Evolutionary conservation across 169 alveolate species (phyloP), one percentile per base, ranked within the genome.

Genomic region (Prorocentrum cordatum): DNA sequence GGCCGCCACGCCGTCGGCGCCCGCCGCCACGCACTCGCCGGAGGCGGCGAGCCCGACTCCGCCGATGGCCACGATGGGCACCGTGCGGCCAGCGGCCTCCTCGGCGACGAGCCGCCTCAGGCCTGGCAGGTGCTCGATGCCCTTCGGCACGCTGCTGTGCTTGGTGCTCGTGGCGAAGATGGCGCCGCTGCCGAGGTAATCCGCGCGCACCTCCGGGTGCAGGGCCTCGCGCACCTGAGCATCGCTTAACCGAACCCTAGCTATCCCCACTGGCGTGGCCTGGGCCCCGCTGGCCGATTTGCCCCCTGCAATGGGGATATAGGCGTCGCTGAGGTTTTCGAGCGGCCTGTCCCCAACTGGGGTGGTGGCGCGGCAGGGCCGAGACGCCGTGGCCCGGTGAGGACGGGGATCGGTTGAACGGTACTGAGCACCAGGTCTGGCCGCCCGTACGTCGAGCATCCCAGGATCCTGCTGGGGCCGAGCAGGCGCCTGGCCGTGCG

Each of bases 401-500:
- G n/a, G n/a, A n/a, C n/a, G n/a, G n/a, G n/a, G n/a, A n/a, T n/a
- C n/a, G n/a, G n/a, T n/a, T n/a, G n/a, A n/a, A n/a, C n/a, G n/a
- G n/a, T n/a, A n/a, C n/a, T n/a, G n/a, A n/a, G 39, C 14, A 75
- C 87, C 73, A 75, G 62, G 18, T 88, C 92, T 27, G 91, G 92
- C 64, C 89, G 90, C 33, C 91, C 93, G 66, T 93, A 83, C 35
- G 92, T 92, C 22, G 93, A 82, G 72, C 91, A 92, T 9, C 94
- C 93, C n/a, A 93, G 88, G 58, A 92, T 91, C 92, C 92, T 93
- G 7, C 86, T 66, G 26, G 68, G 86, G 24, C 95, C 95, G 71
- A 93, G 58, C 26, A 93, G 42, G 16, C 83, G 82, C 26, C 95
- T 91, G 2, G 93, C 95, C 32, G 82, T 71, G 20, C 64, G 72